These are phyloP conservation scores for Hypoxylon crocopeplum DNA, from an alignment of 495 filamentous ascomycete species.

Conservation along the genomic window DNA sequence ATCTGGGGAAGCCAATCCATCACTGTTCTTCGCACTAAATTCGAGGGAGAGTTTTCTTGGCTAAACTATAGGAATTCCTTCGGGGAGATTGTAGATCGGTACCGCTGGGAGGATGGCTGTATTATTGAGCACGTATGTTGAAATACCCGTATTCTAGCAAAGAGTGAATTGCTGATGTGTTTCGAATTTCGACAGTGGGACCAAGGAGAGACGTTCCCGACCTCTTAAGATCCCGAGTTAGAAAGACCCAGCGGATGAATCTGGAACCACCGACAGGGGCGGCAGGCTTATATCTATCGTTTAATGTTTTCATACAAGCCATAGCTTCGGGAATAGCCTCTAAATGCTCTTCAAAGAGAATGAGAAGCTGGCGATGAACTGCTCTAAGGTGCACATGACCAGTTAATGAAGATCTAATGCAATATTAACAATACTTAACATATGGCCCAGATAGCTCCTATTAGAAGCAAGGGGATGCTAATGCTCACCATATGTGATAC, in stretches of 20 bases:
- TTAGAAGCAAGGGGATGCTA: too few relatives aligned
- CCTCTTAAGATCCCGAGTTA: not conserved
- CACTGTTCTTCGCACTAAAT: slow-evolving; percentile 39
- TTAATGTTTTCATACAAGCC: too few relatives aligned
- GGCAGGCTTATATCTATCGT: too few relatives aligned
- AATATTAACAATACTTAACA: too few relatives aligned
- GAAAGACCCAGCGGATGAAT: not conserved
- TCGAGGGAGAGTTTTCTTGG: slow-evolving; percentile 44
- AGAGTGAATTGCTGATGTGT: not conserved
- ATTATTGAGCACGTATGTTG: slow-evolving; percentile 50
- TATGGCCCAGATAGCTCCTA: too few relatives aligned
- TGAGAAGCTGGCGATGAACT: too few relatives aligned
- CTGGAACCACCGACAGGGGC: too few relatives aligned
- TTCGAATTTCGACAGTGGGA: not conserved
- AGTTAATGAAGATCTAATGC: too few relatives aligned
- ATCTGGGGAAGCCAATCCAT: slow-evolving; percentile 41
- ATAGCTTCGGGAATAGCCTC: too few relatives aligned
- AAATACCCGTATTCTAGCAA: not conserved
- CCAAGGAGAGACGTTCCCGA: slow-evolving; percentile 40
- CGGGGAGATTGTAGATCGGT: slow-evolving; percentile 48
- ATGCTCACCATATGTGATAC: too few relatives aligned
- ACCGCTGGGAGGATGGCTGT: slow-evolving; percentile 48
- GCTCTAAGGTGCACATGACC: too few relatives aligned
- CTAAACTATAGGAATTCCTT: slow-evolving; percentile 42
- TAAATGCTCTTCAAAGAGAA: too few relatives aligned